These are phyloP conservation scores for Penstemon newberryi DNA, from an alignment of 257 asterid genomes.

Conservation along the genomic window DNA sequence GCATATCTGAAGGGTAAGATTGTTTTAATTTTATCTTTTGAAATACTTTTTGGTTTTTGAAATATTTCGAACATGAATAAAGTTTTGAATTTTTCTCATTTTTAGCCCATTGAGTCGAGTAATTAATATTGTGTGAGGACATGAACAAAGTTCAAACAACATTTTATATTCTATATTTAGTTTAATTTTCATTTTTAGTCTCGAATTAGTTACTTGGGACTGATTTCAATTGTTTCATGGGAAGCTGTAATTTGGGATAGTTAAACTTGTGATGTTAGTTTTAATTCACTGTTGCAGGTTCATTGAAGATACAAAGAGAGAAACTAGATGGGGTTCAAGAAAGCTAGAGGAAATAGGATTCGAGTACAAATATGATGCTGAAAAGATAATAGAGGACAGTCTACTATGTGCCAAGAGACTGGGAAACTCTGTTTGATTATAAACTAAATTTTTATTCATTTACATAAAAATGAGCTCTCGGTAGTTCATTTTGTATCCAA, in stretches of 20 bases:
- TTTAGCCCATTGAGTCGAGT: no score
- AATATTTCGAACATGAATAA: no score
- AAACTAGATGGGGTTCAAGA: constrained; percentile 49
- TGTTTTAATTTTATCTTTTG: not conserved
- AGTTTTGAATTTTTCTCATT: no score
- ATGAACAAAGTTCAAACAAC: no score
- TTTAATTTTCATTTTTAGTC: no score
- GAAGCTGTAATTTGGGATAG: not conserved
- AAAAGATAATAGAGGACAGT: constrained; percentile 32
- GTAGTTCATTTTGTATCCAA: no score
- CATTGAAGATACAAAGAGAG: constrained; percentile 48
- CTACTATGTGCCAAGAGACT: constrained; percentile 39
- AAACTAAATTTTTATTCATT: no score
- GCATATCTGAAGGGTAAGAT: constrained; percentile 39
- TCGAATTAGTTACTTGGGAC: not conserved
- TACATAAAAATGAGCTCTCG: no score
- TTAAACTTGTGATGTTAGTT: not conserved
- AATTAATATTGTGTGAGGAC: not conserved
- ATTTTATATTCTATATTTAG: no score
- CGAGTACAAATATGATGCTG: constrained; percentile 39
- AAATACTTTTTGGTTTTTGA: not conserved
- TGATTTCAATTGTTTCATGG: not conserved
- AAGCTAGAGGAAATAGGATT: constrained; percentile 59
- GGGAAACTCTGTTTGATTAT: constrained; percentile 8
- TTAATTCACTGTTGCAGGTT: constrained; percentile 33